Conservation (phyloP, 1,139 yeast species). For the Kodamaea sp. region DNA sequence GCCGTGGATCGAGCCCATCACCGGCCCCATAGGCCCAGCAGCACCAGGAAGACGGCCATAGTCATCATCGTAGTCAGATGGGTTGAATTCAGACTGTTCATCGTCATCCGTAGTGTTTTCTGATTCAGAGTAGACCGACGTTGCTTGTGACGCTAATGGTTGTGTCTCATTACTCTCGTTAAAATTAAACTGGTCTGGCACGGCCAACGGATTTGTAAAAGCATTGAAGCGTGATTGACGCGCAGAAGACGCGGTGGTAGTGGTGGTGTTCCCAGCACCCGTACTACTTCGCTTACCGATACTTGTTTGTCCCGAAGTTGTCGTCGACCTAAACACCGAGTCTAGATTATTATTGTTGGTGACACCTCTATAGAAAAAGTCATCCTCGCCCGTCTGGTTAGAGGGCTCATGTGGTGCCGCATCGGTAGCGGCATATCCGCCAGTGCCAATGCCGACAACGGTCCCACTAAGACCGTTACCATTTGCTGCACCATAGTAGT, state of each 20-base stretch:
- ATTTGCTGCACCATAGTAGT: slow-evolving; percentile 17
- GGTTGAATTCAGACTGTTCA: slow-evolving; percentile 16
- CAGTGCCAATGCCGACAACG: slow-evolving; percentile 2
- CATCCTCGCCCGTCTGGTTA: slow-evolving; percentile 21
- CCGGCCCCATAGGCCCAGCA: slow-evolving; percentile 8
- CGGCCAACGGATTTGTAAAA: slow-evolving; percentile 11
- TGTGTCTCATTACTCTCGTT: slow-evolving; percentile 15
- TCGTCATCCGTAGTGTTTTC: slow-evolving; percentile 7
- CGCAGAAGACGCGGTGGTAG: slow-evolving; percentile 12
- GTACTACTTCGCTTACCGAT: slow-evolving; percentile 8
- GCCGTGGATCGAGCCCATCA: slow-evolving; percentile 9
- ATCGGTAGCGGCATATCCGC: slow-evolving; percentile 1
- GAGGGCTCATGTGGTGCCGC: slow-evolving; percentile 2
- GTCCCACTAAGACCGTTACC: slow-evolving; percentile 8
- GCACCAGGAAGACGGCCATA: slow-evolving; percentile 15
- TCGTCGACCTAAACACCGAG: slow-evolving; percentile 33
- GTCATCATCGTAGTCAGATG: slow-evolving; percentile 21
- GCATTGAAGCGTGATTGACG: slow-evolving; percentile 13
- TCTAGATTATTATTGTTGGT: slow-evolving; percentile 43
- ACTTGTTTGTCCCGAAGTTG: slow-evolving; percentile 21
- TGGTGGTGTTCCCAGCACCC: slow-evolving; percentile 10
- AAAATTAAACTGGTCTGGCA: slow-evolving; percentile 16
- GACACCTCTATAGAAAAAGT: slow-evolving; percentile 46
- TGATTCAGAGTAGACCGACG: slow-evolving; percentile 6
- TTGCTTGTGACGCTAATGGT: slow-evolving; percentile 8